Conservation (phyloP, 2,329 filamentous ascomycete genomes). For the Clarireedia homoeocarpa region DNA sequence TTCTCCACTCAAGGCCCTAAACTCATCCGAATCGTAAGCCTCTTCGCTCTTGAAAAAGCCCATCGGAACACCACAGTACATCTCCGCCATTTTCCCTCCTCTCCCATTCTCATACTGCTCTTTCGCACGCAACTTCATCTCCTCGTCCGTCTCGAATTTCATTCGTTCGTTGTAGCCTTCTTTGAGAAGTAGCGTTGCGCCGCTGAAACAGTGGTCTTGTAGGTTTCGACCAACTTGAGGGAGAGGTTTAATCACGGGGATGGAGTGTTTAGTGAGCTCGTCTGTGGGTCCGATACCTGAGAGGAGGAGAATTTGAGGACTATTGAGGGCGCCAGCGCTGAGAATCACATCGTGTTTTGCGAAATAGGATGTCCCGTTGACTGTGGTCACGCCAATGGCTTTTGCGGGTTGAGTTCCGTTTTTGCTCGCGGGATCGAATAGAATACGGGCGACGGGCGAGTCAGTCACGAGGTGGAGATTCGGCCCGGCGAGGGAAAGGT, state of each 20-base stretch:
- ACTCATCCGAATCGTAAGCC: neutral
- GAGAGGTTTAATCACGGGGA: conserved; percentile 46
- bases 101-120: neutral
- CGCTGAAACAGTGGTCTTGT: conserved; percentile 36
- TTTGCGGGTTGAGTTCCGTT: conserved; percentile 23
- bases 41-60: neutral
- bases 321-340: conserved; percentile 39
- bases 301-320: conserved; percentile 40
- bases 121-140: conserved; percentile 21
- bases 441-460: conserved; percentile 38
- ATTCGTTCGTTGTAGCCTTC: conserved; percentile 1
- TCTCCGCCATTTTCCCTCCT: neutral
- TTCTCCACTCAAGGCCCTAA: neutral
- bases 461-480: conserved; percentile 47
- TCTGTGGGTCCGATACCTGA: conserved; percentile 37
- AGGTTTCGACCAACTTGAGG: conserved; percentile 59
- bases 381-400: conserved; percentile 38
- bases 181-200: conserved; percentile 31
- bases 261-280: conserved; percentile 36
- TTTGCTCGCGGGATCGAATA: conserved; percentile 31
- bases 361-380: conserved; percentile 31
- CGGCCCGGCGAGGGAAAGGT: conserved; percentile 35
- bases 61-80: conserved; percentile 1
- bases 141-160: conserved; percentile 37
- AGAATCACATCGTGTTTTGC: conserved; percentile 38